Percentiles rank a stretch among this genome's conserved stretches.
phyloP scores from a whole-genome alignment of 2,329 filamentous ascomycete genomes.

The Trichoderma harzianum region DNA sequence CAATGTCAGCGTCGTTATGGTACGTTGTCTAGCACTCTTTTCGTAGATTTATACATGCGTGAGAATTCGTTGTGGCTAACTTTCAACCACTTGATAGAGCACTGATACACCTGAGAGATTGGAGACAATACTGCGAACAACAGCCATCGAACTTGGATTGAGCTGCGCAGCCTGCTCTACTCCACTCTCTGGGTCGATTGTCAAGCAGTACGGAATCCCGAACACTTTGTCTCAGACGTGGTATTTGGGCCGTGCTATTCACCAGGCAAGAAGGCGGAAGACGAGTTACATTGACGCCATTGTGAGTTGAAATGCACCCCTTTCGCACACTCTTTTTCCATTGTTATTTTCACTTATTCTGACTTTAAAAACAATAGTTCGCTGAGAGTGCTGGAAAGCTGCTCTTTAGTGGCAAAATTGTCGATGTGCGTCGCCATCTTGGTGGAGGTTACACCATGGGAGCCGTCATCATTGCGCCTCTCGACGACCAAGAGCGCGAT shows the following conservation, averaged over 20 bases:
- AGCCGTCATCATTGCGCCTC: constrained; percentile 34
- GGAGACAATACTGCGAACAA: constrained; percentile 35
- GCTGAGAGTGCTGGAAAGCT: constrained; percentile 34
- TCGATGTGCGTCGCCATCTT: constrained; percentile 38
- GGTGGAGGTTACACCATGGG: constrained; percentile 42
- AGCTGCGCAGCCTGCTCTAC: constrained; percentile 36
- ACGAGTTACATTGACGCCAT: constrained; percentile 30
- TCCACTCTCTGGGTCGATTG: constrained; percentile 32
- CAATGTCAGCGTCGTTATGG: constrained; percentile 35
- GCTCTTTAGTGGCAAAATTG: constrained; percentile 40
- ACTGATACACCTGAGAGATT: constrained; percentile 34
- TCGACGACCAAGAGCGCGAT: constrained; percentile 31
- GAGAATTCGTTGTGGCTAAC: not conserved
- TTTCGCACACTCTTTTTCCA: not conserved
- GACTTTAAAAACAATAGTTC: constrained; percentile 22
- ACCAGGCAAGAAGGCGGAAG: constrained; percentile 30
- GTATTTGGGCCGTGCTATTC: constrained; percentile 33
- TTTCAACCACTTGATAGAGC: constrained; percentile 23
- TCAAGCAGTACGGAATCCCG: constrained; percentile 34
- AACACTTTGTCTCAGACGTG: constrained; percentile 35
- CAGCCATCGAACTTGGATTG: constrained; percentile 38
- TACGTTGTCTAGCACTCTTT: constrained; percentile 11
- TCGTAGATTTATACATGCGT: not conserved
- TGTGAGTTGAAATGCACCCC: constrained; percentile 17
- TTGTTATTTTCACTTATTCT: not conserved